Percentiles rank a stretch among this genome's conserved stretches.
Conservation (phyloP, 106 monocot species). For the Triglochin maritima region DNA sequence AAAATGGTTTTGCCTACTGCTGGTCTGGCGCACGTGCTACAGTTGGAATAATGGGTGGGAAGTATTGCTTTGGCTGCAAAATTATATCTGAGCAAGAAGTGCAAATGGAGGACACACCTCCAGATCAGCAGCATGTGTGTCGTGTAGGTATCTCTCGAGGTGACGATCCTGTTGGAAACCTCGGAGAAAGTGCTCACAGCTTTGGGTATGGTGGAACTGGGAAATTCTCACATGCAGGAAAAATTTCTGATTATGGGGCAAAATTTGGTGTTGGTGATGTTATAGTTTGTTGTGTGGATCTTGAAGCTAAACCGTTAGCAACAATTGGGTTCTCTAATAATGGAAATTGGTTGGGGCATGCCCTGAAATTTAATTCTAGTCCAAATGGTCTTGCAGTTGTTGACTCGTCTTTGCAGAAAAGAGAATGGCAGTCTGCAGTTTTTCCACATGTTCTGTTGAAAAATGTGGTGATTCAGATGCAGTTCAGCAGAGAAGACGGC, state of each 20-base stretch:
- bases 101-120: conserved; percentile 38
- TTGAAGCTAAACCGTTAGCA: conserved; percentile 37
- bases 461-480: conserved; percentile 59
- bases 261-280: conserved; percentile 54
- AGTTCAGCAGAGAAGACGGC: conserved; percentile 48
- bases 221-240: conserved; percentile 41
- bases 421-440: conserved; percentile 40
- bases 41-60: conserved; percentile 48
- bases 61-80: conserved; percentile 75
- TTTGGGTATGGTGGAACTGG: conserved; percentile 72
- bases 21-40: conserved; percentile 78
- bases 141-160: conserved; percentile 60
- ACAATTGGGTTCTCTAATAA: conserved; percentile 53
- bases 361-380: conserved; percentile 41
- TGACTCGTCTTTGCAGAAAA: conserved; percentile 4
- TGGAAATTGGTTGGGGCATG: conserved; percentile 45
- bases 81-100: conserved; percentile 44
- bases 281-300: conserved; percentile 49
- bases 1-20: conserved; percentile 67
- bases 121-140: conserved; percentile 48
- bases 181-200: conserved; percentile 49
- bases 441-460: conserved; percentile 72
- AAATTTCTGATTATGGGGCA: conserved; percentile 41
- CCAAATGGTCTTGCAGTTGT: conserved; percentile 31
- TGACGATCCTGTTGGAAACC: conserved; percentile 43